phyloP scores from a whole-genome alignment of 2,329 filamentous ascomycete species.

The Amylocarpus encephaloides region DNA sequence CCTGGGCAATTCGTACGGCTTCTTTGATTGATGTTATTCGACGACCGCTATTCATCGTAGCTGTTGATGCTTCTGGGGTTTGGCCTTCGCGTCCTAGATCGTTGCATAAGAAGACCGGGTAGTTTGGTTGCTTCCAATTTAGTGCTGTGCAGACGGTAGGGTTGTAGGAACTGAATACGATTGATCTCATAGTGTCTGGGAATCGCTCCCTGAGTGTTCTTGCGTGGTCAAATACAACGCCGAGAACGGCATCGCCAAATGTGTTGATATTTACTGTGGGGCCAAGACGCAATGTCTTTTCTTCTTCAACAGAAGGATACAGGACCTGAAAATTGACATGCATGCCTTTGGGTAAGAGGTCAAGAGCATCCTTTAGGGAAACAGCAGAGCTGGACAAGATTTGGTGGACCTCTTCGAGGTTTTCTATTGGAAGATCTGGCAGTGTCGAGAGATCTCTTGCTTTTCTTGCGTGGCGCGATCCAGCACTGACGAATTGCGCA shows the following conservation, averaged over 20 bases:
- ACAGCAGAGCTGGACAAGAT: constrained; percentile 69
- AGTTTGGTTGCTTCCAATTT: constrained; percentile 99
- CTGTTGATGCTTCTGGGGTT: constrained; percentile 18
- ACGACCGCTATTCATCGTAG: constrained; percentile 50
- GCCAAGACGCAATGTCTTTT: constrained; percentile 61
- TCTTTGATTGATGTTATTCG: constrained; percentile 87
- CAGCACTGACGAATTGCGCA: constrained; percentile 56
- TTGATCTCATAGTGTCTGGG: constrained; percentile 70
- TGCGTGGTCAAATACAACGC: constrained; percentile 86
- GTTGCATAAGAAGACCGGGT: constrained; percentile 92
- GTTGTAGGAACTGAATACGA: constrained; percentile 94
- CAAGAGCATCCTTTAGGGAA: constrained; percentile 71
- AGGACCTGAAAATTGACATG: constrained; percentile 89
- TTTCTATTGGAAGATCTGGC: constrained; percentile 42
- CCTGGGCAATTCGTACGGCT: constrained; percentile 83
- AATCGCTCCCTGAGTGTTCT: constrained; percentile 58
- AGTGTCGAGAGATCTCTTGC: constrained; percentile 38
- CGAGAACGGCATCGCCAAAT: constrained; percentile 78
- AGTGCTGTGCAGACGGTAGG: constrained; percentile 83
- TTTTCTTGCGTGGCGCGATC: constrained; percentile 25
- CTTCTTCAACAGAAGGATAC: constrained; percentile 73
- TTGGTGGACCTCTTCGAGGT: constrained; percentile 62
- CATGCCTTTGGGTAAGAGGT: constrained; percentile 68
- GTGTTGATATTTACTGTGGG: constrained; percentile 77
- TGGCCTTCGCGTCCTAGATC: constrained; percentile 65